phyloP scores from a whole-genome alignment of 257 asterid genomes.

The Solanum acaule region DNA sequence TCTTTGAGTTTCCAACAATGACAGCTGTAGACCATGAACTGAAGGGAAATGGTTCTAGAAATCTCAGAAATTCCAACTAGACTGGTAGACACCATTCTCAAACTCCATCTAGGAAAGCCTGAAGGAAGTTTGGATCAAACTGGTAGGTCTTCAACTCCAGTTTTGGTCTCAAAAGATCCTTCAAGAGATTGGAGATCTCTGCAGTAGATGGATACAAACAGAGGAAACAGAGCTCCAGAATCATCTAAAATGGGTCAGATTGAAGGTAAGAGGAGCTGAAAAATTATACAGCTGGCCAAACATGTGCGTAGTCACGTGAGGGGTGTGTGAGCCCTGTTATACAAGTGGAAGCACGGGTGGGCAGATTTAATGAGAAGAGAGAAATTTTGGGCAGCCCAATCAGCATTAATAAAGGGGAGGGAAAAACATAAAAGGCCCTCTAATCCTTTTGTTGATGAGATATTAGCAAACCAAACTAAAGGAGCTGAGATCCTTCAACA shows the following conservation, averaged over 20 bases:
- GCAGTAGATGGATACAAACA: background rate
- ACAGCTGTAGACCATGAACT: background rate
- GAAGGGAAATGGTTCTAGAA: background rate
- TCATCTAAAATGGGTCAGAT: background rate
- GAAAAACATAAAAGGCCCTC: background rate
- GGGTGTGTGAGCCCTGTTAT: background rate
- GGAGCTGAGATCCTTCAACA: background rate
- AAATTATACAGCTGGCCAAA: background rate
- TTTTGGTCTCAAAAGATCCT: background rate
- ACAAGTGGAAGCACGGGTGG: background rate
- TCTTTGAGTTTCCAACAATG: background rate
- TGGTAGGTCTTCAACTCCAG: background rate
- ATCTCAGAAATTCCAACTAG: background rate
- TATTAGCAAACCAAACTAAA: background rate
- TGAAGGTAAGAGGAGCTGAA: background rate
- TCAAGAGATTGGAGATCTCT: background rate
- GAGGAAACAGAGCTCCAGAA: background rate
- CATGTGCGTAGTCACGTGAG: background rate
- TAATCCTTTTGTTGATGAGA: background rate
- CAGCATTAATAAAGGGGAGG: background rate
- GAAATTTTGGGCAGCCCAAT: background rate
- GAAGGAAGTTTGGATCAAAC: background rate
- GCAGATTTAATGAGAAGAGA: background rate
- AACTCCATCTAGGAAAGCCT: background rate
- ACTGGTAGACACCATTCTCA: background rate